phyloP scores from a whole-genome alignment of 352 stramenopile genomes.

The Phytophthora colocasiae region DNA sequence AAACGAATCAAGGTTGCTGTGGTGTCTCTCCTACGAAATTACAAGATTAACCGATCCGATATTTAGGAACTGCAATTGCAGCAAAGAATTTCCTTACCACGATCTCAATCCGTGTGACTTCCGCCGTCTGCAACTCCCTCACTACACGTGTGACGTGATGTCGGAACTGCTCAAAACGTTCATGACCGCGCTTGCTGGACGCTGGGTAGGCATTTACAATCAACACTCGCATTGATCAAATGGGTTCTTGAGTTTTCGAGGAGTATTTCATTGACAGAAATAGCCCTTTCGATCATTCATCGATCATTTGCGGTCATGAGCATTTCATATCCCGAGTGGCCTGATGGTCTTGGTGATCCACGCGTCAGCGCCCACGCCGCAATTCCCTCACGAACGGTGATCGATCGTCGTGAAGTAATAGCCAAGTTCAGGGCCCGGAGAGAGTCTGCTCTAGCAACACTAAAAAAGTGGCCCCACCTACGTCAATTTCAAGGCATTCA shows the following conservation, averaged over 20 bases:
- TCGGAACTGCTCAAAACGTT: slow-evolving; percentile 62
- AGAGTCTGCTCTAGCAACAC: background rate
- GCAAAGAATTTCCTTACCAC: slow-evolving; percentile 42
- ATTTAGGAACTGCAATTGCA: background rate
- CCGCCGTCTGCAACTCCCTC: slow-evolving; percentile 61
- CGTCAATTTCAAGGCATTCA: slow-evolving; percentile 29
- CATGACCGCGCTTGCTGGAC: slow-evolving; percentile 46
- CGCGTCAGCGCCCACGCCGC: slow-evolving; percentile 29
- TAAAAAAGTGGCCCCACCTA: slow-evolving; percentile 32
- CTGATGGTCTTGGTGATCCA: slow-evolving; percentile 58
- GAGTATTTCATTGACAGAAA: slow-evolving; percentile 5
- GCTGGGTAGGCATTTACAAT: slow-evolving; percentile 72
- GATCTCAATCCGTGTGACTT: slow-evolving; percentile 70
- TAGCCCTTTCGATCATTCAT: slow-evolving; percentile 2
- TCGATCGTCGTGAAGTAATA: slow-evolving; percentile 49
- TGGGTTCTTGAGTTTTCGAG: background rate
- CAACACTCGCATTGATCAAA: slow-evolving; percentile 66
- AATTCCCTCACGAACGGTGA: background rate
- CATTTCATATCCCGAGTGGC: slow-evolving; percentile 69
- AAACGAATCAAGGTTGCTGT: slow-evolving; percentile 73
- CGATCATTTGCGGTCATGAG: slow-evolving; percentile 10
- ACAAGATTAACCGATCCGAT: slow-evolving; percentile 4
- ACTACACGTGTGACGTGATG: slow-evolving; percentile 57
- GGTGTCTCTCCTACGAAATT: slow-evolving; percentile 55
- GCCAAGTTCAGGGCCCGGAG: slow-evolving; percentile 43